phyloP scores from a whole-genome alignment of 106 monocot species.

The Alisma plantagoaquatica region DNA sequence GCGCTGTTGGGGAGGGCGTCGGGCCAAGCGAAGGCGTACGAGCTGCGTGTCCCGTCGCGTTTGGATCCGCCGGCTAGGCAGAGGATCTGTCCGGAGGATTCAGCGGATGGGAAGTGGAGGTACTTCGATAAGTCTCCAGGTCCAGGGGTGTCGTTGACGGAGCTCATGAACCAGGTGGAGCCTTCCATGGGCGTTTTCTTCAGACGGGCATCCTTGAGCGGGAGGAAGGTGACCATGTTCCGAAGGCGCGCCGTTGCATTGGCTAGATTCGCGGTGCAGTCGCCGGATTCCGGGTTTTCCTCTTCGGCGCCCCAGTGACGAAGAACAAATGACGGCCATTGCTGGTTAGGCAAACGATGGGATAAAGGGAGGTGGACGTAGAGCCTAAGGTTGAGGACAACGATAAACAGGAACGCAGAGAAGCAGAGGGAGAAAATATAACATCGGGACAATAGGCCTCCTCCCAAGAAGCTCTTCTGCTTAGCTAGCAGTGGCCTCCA shows the following conservation, averaged over 20 bases:
- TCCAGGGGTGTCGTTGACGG: constrained; percentile 38
- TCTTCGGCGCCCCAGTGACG: too few relatives aligned
- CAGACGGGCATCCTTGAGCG: constrained; percentile 39
- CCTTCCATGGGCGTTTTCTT: constrained; percentile 14
- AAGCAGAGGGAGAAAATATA: too few relatives aligned
- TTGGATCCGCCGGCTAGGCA: constrained; percentile 40
- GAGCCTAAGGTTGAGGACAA: too few relatives aligned
- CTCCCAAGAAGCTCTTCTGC: too few relatives aligned
- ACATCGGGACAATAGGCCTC: too few relatives aligned
- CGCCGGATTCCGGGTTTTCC: too few relatives aligned
- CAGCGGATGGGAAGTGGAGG: constrained; percentile 52
- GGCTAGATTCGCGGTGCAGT: constrained; percentile 1
- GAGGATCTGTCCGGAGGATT: constrained; percentile 30
- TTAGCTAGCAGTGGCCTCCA: too few relatives aligned
- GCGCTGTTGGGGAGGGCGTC: constrained; percentile 46
- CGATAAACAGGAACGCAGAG: too few relatives aligned
- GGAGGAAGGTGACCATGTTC: constrained; percentile 46
- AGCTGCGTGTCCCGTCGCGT: constrained; percentile 44
- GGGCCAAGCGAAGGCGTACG: constrained; percentile 46
- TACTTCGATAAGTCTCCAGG: constrained; percentile 21
- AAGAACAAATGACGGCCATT: too few relatives aligned
- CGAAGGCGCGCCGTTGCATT: constrained; percentile 15
- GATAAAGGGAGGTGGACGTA: too few relatives aligned
- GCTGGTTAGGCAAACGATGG: too few relatives aligned
- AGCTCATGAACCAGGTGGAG: constrained; percentile 18